Base-by-base conservation (phyloP, 2,329 filamentous ascomycete genomes). In the Chrysoporthe austroafricana region DNA sequence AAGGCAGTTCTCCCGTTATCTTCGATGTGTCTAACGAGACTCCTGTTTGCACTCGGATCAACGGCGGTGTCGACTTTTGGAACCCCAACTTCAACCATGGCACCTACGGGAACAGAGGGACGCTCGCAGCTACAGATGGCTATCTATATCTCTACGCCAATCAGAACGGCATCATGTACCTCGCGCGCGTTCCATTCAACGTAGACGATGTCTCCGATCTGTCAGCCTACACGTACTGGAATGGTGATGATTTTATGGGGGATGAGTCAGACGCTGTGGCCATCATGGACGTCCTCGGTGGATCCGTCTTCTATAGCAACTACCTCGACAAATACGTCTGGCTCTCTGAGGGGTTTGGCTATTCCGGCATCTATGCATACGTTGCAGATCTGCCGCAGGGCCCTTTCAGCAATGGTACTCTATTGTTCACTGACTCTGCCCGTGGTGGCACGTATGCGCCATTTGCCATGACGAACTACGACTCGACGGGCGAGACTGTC, bases 1-100 rank as follows among this genome's bases (percentile, higher is more conserved):
- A 60, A 21, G 57, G 57, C n/a, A 43, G 18, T 39, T 60, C 57
- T 3, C 57, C 57, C 11, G n/a, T 60, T n/a, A 42, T 60, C n/a
- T 16, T 60, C 2, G 57, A 60, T 34, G 39, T 44, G 39, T 26
- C 57, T 4, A n/a, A n/a, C 9, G 18, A 21, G 18, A 60, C 57
- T n/a, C 57, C 57, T n/a, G 57, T 44, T 18, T 60, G 57, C 57
- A 60, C 57, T 26, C 57, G 57, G 3, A 43, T 60, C 57, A 60
- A 60, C 57, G 57, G 32, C 26, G 57, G 18, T 16, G 39, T 60
- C n/a, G n/a, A 60, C 57, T 60, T 44, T 39, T 60, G 57, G 57
- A 60, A 36, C 9, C 13, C 36, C 14, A 39, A 42, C 11, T 11
- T 34, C 57, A 60, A 60, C 57, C 57, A 60, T 11, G 57, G 34